These are phyloP conservation scores for Pyrenochaeta sp. DNA, from an alignment of 2,329 filamentous ascomycete species.

Conservation along the genomic window DNA sequence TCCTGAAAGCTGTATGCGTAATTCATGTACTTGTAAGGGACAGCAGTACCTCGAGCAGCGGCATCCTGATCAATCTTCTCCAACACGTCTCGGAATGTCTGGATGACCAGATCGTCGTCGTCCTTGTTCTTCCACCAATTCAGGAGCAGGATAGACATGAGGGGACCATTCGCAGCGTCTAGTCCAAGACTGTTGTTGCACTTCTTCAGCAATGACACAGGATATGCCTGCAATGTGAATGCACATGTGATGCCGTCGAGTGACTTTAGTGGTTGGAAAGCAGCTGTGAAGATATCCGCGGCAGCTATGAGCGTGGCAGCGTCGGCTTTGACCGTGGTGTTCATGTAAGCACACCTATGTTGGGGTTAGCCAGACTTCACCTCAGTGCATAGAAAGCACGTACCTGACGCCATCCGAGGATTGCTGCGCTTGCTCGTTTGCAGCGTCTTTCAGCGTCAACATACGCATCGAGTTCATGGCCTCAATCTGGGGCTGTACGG, in stretches of 20 bases:
- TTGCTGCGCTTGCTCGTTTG: constrained; percentile 11
- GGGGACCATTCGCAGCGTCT: constrained; percentile 17
- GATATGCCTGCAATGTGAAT: constrained; percentile 23
- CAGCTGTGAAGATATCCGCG: constrained; percentile 15
- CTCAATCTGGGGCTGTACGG: constrained; percentile 15
- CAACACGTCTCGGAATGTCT: constrained; percentile 13
- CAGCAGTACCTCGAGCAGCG: constrained; percentile 30
- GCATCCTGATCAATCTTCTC: constrained; percentile 17
- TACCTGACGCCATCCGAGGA: constrained; percentile 7
- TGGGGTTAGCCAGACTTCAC: neutral
- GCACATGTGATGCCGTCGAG: constrained; percentile 18
- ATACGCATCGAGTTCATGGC: constrained; percentile 19
- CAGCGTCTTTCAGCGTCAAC: constrained; percentile 16
- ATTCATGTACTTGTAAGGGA: constrained; percentile 52
- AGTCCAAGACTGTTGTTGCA: constrained; percentile 26
- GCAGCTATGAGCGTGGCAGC: constrained; percentile 12
- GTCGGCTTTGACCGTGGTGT: constrained; percentile 19
- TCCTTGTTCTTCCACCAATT: constrained; percentile 19
- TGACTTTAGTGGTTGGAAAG: constrained; percentile 14
- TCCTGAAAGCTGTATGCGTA: constrained; percentile 49
- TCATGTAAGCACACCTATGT: constrained; percentile 16
- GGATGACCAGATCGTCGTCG: constrained; percentile 22
- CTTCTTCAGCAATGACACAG: constrained; percentile 16
- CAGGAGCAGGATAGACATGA: constrained; percentile 25
- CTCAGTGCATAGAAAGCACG: neutral